These are phyloP conservation scores for Pyrenophora teres DNA, from an alignment of 2,329 filamentous ascomycete species.

Conservation along the genomic window DNA sequence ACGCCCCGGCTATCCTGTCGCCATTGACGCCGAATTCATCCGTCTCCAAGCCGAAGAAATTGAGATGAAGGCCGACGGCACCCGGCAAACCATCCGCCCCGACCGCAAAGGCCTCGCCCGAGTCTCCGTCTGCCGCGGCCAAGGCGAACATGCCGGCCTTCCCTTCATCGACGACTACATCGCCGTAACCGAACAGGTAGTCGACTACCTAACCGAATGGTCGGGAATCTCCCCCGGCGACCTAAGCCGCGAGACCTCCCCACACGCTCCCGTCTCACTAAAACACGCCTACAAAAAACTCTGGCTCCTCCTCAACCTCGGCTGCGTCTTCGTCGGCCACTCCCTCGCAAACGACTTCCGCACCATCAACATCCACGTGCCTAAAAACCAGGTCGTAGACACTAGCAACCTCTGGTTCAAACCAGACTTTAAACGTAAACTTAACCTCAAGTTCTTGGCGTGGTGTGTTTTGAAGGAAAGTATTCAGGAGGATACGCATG, in stretches of 20 bases:
- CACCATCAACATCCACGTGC: slow-evolving; percentile 96
- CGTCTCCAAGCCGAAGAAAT: slow-evolving; percentile 91
- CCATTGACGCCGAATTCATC: slow-evolving; percentile 96
- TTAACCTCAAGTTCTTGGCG: slow-evolving; percentile 88
- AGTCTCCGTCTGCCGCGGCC: slow-evolving; percentile 84
- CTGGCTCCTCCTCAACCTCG: slow-evolving; percentile 93
- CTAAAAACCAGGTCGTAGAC: slow-evolving; percentile 87
- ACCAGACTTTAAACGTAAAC: slow-evolving; percentile 76
- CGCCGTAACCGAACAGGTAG: slow-evolving; percentile 83
- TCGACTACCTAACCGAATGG: slow-evolving; percentile 93
- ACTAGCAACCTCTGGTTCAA: slow-evolving; percentile 92
- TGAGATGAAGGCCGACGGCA: slow-evolving; percentile 92
- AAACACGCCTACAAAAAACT: slow-evolving; percentile 98
- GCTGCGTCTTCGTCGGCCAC: slow-evolving; percentile 91
- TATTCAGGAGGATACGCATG: slow-evolving; percentile 90
- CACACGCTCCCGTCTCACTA: slow-evolving; percentile 81
- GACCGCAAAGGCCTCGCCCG: slow-evolving; percentile 90
- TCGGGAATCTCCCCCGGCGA: slow-evolving; percentile 89
- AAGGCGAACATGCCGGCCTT: slow-evolving; percentile 75
- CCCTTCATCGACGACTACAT: slow-evolving; percentile 99
- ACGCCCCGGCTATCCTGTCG: slow-evolving; percentile 74
- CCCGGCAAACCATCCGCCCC: slow-evolving; percentile 87
- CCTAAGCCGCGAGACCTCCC: slow-evolving; percentile 75
- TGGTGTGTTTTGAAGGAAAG: slow-evolving; percentile 87
- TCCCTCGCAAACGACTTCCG: slow-evolving; percentile 94